Evolutionary conservation across 306 rosid species (phyloP).

Genomic region (Cajanus cajan): DNA sequence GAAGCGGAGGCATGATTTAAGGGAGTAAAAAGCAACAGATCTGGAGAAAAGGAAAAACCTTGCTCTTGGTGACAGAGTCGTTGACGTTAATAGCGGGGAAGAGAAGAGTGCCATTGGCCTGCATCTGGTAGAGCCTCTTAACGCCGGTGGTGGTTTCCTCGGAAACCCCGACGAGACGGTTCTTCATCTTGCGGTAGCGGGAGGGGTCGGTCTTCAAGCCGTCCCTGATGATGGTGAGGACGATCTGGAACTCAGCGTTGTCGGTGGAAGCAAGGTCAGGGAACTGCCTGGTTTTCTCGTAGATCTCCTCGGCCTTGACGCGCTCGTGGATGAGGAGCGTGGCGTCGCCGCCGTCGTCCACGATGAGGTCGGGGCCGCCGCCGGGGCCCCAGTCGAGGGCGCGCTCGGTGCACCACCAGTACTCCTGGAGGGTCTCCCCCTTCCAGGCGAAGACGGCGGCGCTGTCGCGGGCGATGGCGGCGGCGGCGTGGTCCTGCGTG

Average conservation of each 20-base stretch:
- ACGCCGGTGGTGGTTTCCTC: conserved; percentile 99
- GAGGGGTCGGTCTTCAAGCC: conserved; percentile 75
- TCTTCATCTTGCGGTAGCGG: conserved; percentile 86
- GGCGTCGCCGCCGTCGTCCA: conserved; percentile 93
- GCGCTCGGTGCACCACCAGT: conserved; percentile 99
- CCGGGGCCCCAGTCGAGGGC: conserved; percentile 92
- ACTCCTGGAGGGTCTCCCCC: conserved; percentile 92
- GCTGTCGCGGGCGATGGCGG: conserved; percentile 86
- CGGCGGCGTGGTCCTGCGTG: conserved; percentile 98
- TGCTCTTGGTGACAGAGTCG: conserved; percentile 98
- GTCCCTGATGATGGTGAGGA: conserved; percentile 70
- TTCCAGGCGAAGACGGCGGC: conserved; percentile 99
- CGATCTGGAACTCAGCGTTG: conserved; percentile 83
- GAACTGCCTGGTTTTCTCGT: conserved; percentile 48
- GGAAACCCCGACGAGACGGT: conserved; percentile 83
- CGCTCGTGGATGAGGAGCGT: conserved; percentile 88
- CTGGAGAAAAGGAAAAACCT: conserved; percentile 53
- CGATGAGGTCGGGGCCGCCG: conserved; percentile 92
- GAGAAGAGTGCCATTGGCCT: conserved; percentile 63
- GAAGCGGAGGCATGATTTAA: too few relatives aligned
- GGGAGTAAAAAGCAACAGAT: too few relatives aligned
- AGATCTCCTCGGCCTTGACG: conserved; percentile 86
- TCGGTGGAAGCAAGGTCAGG: conserved; percentile 83
- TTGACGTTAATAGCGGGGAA: conserved; percentile 97
- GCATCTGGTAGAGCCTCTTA: conserved; percentile 95